Percentiles rank a stretch among this genome's conserved stretches.
These are phyloP conservation scores for Pichia sp. DNA, from an alignment of 1,139 yeast genomes.

Conservation along the genomic window DNA sequence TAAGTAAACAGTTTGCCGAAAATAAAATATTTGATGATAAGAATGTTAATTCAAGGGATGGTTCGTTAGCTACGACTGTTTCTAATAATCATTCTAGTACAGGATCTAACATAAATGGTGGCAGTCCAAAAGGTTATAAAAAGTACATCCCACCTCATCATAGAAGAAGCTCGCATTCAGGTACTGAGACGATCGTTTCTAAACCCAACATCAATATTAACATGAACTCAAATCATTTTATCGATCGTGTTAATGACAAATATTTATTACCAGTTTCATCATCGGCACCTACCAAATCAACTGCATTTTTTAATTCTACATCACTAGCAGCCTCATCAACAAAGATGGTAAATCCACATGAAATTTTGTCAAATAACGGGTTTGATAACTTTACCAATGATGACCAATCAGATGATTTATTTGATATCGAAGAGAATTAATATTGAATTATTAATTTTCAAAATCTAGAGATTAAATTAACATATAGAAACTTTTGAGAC, in stretches of 20 bases:
- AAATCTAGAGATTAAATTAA: too few relatives aligned
- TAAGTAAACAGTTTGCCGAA: conserved; percentile 25
- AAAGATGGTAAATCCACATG: conserved; percentile 4
- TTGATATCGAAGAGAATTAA: conserved; percentile 15
- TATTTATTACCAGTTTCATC: conserved; percentile 29
- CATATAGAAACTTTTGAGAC: too few relatives aligned
- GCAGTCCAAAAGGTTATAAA: conserved; percentile 18
- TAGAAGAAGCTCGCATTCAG: conserved; percentile 33
- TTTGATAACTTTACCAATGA: conserved; percentile 36
- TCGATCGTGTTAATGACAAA: conserved; percentile 21
- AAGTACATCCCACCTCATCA: conserved; percentile 47
- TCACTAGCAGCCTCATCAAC: not conserved
- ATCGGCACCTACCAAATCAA: conserved; percentile 39
- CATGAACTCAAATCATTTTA: conserved; percentile 12
- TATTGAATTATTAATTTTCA: not conserved
- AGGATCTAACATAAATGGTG: conserved; percentile 22
- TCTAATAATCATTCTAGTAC: conserved; percentile 23
- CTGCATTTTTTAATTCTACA: conserved; percentile 6
- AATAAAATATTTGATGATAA: conserved; percentile 16
- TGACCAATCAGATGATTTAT: conserved; percentile 29
- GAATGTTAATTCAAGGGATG: conserved; percentile 22
- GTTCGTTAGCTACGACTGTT: conserved; percentile 21
- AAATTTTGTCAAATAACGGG: conserved; percentile 22
- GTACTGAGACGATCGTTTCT: conserved; percentile 18
- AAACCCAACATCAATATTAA: not conserved